Percentiles rank a stretch among this genome's conserved stretches.
Evolutionary conservation across 768 basidiomycete genomes (phyloP).

Genomic region (Hemileccinum rubropunctum): DNA sequence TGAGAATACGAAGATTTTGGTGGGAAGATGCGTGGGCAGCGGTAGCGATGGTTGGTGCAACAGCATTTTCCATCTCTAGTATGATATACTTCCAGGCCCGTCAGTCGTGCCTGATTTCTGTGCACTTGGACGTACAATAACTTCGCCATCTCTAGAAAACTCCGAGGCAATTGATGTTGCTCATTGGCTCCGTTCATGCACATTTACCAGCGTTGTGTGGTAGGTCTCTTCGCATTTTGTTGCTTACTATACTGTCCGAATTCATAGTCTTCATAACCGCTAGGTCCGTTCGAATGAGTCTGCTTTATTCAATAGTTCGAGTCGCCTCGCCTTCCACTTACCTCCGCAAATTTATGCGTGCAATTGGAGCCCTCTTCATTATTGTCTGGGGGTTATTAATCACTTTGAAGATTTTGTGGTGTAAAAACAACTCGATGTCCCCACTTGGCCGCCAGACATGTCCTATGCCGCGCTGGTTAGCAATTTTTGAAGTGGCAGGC

Average conservation of each 20-base stretch:
- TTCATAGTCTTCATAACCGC: background rate
- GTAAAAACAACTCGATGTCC: background rate
- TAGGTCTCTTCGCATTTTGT: background rate
- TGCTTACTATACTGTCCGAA: background rate
- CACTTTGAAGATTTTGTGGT: background rate
- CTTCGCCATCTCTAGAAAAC: no score
- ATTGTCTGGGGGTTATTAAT: constrained; percentile 1
- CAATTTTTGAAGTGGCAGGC: constrained; percentile 7
- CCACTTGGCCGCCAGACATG: background rate
- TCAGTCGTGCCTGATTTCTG: no score
- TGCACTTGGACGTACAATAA: no score
- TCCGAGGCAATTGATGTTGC: no score
- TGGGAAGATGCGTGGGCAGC: constrained; percentile 15
- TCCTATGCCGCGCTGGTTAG: background rate
- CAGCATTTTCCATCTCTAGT: background rate
- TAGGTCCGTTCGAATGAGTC: constrained; percentile 11
- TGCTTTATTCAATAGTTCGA: constrained; percentile 14
- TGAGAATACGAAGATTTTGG: constrained; percentile 13
- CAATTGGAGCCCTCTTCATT: constrained; percentile 3
- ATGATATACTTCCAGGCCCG: background rate
- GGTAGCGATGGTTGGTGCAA: background rate
- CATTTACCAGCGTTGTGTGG: constrained; percentile 8
- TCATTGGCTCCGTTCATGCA: background rate
- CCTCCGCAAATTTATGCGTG: background rate
- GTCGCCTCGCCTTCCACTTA: constrained; percentile 2